Evolutionary conservation across 495 filamentous ascomycete species (phyloP).

Genomic region (Penicillium antarcticum): DNA sequence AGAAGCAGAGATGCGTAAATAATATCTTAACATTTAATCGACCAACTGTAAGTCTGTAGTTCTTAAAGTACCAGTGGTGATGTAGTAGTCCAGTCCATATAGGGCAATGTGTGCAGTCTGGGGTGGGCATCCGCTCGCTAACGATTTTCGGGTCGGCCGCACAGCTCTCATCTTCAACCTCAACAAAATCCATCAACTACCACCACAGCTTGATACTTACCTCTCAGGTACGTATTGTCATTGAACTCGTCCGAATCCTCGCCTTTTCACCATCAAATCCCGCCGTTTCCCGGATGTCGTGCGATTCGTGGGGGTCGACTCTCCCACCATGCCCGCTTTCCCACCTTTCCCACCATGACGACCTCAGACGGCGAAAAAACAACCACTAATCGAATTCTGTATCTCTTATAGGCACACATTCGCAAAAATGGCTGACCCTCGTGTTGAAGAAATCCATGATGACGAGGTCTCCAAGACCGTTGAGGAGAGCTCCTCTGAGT

Average conservation of each 20-base stretch:
- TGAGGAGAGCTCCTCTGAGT: conserved; percentile 73
- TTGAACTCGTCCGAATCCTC: conserved; percentile 8
- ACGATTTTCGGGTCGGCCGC: conserved; percentile 48
- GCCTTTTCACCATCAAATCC: conserved; percentile 24
- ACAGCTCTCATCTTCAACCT: conserved; percentile 44
- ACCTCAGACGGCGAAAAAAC: not conserved
- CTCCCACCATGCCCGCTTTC: conserved; percentile 19
- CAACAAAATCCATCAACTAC: conserved; percentile 38
- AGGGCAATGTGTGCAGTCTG: conserved; percentile 33
- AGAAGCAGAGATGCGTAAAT: conserved; percentile 10
- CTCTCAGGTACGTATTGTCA: conserved; percentile 38
- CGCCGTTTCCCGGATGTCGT: conserved; percentile 27
- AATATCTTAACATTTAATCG: conserved; percentile 1
- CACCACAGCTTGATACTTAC: conserved; percentile 36
- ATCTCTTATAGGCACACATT: conserved; percentile 30
- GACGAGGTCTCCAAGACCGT: conserved; percentile 73
- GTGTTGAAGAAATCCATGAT: conserved; percentile 95
- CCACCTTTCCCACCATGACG: conserved; percentile 10
- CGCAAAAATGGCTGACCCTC: conserved; percentile 88
- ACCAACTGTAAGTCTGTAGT: not conserved
- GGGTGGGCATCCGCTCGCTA: conserved; percentile 45
- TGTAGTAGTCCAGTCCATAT: conserved; percentile 9
- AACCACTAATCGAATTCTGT: conserved; percentile 7
- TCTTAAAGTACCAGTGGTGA: not conserved
- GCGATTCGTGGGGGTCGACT: conserved; percentile 24